Evolutionary conservation across 441 rosid species (phyloP), one percentile per base, ranked within the genome.

Genomic region (Biscutella laevigata): DNA sequence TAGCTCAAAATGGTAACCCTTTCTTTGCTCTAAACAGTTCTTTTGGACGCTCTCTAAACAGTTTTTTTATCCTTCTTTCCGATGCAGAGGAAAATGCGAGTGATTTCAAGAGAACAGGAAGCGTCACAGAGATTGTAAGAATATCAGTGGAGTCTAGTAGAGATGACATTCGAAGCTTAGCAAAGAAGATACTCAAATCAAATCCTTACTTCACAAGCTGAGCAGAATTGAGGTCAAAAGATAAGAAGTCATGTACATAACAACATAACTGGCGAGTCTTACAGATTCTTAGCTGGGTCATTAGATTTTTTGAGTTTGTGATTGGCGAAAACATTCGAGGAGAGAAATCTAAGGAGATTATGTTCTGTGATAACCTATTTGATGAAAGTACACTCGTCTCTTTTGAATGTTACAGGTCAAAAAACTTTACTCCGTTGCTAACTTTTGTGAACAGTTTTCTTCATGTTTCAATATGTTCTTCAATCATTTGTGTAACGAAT

Each of bases 91-190:
- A 79, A 33, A 92, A 92, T 64, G 76, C 66, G 0, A 67, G 61
- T 63, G 88, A 92, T 59, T 82, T 86, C 73, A 74, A 68, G 60
- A 69, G 77, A 7, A 60, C 73, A 2, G 89, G 95, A 36, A 87
- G 82, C 7, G 62, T 74, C n/a, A 71, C 74, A 68, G 89, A 82
- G 71, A 76, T 92, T 3, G 66, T 48, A 13, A 63, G 89, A 37
- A 86, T 92, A 63, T 83, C 95, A 10, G 62, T 51, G 21, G 96
- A 88, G 57, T 88, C 98, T 7, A 79, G 71, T 46, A 77, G 94
- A 71, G 96, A 92, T 43, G 98, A 92, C 29, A 86, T 92, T 30
- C 80, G 88, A 30, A 77, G 70, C 72, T 81, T 92, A 53, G 98
- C 98, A 13, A 82, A 71, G 81, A 88, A 84, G 83, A 81, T 83